Evolutionary conservation across 805 yeast species (phyloP).

Genomic region (Monosporozyma aerobia): DNA sequence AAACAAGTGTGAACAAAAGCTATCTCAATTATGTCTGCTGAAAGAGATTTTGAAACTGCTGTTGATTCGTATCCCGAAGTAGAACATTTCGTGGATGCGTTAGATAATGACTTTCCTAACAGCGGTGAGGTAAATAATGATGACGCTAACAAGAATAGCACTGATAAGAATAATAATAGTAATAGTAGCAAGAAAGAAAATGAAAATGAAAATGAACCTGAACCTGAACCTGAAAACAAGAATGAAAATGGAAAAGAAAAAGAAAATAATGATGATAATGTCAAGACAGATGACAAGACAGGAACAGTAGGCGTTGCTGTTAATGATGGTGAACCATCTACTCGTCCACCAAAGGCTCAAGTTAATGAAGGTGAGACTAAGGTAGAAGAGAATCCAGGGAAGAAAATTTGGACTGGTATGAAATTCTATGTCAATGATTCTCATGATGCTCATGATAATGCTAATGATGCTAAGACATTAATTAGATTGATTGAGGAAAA

Average conservation of each 20-base stretch:
- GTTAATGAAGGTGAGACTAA: neutral
- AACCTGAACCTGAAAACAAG: too few species aligned
- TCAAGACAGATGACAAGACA: too few species aligned
- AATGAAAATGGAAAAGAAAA: too few species aligned
- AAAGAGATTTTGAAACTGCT: conserved; percentile 22
- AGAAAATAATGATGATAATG: too few species aligned
- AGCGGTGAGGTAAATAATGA: neutral
- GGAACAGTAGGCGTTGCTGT: neutral
- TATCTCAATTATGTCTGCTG: conserved; percentile 8
- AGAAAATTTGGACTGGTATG: conserved; percentile 8
- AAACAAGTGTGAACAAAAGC: neutral
- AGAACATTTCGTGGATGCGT: conserved; percentile 18
- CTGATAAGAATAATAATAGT: neutral
- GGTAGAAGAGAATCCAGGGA: neutral
- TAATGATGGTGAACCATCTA: neutral
- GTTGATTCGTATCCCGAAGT: conserved; percentile 7
- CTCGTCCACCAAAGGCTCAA: neutral
- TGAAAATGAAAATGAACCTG: too few species aligned
- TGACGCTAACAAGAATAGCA: neutral
- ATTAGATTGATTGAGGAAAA: conserved; percentile 11
- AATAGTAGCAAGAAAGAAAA: too few species aligned
- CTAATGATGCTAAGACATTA: conserved; percentile 16
- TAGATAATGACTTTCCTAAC: conserved; percentile 3
- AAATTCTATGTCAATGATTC: conserved; percentile 20
- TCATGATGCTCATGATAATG: conserved; percentile 18